A percentile compares a stretch with the other conserved stretches of the same genome.
Evolutionary conservation across 1,284 basidiomycete species (phyloP).

Genomic region (Ganoderma sinense): DNA sequence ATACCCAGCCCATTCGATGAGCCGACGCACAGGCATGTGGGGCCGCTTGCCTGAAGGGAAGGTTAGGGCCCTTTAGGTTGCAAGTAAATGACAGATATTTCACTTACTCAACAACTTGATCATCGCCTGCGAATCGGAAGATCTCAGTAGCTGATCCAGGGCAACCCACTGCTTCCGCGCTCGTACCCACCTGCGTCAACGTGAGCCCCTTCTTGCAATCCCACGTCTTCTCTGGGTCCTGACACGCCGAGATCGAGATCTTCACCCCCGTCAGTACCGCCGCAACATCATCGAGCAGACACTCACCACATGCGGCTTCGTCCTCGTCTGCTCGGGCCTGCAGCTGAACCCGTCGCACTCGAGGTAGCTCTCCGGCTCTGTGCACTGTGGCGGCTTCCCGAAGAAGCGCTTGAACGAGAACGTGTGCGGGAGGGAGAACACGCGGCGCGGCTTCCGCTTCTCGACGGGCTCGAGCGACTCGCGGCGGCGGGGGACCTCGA

Average conservation of each 20-base stretch:
- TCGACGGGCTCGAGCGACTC: neutral
- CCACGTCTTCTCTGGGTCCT: constrained; percentile 12
- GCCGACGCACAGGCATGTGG: constrained; percentile 2
- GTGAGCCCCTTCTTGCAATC: constrained; percentile 4
- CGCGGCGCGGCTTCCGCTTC: constrained; percentile 7
- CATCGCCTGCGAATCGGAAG: neutral
- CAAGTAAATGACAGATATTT: neutral
- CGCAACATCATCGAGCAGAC: neutral
- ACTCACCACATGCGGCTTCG: constrained; percentile 10
- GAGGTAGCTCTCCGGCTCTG: neutral
- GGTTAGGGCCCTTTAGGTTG: neutral
- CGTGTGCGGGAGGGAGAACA: constrained; percentile 11
- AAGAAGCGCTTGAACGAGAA: constrained; percentile 3
- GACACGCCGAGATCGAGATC: constrained; percentile 12
- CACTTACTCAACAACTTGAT: neutral
- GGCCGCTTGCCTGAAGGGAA: neutral
- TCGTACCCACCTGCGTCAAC: constrained; percentile 11
- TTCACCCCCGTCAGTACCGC: neutral
- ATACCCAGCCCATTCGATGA: constrained; percentile 2
- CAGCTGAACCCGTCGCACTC: constrained; percentile 2
- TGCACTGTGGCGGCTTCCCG: neutral
- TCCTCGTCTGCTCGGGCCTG: neutral
- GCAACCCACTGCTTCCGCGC: too few relatives aligned
- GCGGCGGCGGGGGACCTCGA: constrained; percentile 6
- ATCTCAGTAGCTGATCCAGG: neutral